Evolutionary conservation across 1,284 basidiomycete species (phyloP).

Genomic region (Moniliophthora roreri): DNA sequence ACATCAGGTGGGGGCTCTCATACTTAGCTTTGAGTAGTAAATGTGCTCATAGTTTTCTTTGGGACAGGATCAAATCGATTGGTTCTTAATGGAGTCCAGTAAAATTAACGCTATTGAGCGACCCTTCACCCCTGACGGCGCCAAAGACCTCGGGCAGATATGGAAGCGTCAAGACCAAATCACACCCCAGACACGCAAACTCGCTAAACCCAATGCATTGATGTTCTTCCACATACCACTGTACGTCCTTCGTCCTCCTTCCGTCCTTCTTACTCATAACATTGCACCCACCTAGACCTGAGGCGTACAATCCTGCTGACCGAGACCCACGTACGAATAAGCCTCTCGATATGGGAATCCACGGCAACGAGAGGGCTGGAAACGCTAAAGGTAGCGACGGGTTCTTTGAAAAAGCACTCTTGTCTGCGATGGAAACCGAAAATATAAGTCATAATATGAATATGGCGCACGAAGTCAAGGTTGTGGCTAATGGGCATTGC

Average conservation of each 20-base stretch:
- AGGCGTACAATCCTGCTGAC: constrained; percentile 62
- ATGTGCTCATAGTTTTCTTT: constrained; percentile 1
- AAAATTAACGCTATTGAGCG: constrained; percentile 72
- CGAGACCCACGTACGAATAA: constrained; percentile 52
- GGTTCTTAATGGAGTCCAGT: constrained; percentile 83
- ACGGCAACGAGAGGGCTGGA: constrained; percentile 60
- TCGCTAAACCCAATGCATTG: constrained; percentile 89
- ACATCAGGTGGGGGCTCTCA: constrained; percentile 44
- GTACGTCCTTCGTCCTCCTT: constrained; percentile 43
- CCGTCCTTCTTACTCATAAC: constrained; percentile 3
- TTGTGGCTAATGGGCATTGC: constrained; percentile 84
- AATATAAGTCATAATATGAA: constrained; percentile 33
- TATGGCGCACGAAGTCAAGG: constrained; percentile 70
- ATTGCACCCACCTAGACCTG: constrained; percentile 41
- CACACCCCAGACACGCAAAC: constrained; percentile 48
- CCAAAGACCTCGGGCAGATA: constrained; percentile 62
- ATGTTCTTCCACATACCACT: constrained; percentile 97
- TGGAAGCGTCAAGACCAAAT: constrained; percentile 64
- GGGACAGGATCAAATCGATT: constrained; percentile 73
- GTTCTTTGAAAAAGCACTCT: constrained; percentile 79
- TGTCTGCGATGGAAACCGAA: constrained; percentile 66
- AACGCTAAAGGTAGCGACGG: constrained; percentile 72
- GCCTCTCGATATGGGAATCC: constrained; percentile 65
- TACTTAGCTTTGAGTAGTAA: not conserved
- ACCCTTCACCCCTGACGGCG: constrained; percentile 77